Conservation (phyloP, 2,329 filamentous ascomycete species). For the Botryotinia convoluta region DNA sequence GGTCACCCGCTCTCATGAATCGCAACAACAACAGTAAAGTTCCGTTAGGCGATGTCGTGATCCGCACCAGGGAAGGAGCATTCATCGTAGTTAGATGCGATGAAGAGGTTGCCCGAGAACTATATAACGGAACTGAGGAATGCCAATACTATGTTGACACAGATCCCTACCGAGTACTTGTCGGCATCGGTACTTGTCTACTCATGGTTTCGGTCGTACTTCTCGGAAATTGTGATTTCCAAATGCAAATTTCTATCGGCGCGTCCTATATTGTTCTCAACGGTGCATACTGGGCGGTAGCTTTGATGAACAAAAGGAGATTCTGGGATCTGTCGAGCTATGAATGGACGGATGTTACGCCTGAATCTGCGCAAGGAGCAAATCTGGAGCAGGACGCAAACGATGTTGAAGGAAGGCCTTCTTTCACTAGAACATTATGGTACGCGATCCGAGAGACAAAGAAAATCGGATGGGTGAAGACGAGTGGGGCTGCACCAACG, state of each 20-base stretch:
- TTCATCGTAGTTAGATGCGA: conserved; percentile 57
- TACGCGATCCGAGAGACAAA: conserved; percentile 55
- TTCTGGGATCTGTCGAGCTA: conserved; percentile 61
- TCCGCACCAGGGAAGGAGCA: conserved; percentile 58
- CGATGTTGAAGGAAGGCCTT: conserved; percentile 44
- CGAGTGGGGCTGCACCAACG: conserved; percentile 50
- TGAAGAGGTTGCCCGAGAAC: conserved; percentile 60
- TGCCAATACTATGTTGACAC: conserved; percentile 53
- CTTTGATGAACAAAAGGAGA: conserved; percentile 40
- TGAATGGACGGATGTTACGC: conserved; percentile 43
- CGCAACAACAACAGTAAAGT: conserved; percentile 47
- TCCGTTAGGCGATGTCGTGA: conserved; percentile 58
- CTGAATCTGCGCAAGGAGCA: conserved; percentile 41
- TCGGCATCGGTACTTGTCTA: conserved; percentile 56
- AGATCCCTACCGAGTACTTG: conserved; percentile 50
- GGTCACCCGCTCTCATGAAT: conserved; percentile 54
- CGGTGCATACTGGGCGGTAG: conserved; percentile 52
- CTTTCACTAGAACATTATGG: conserved; percentile 58
- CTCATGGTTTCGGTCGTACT: conserved; percentile 61
- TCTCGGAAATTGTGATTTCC: conserved; percentile 61
- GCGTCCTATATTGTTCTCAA: conserved; percentile 58
- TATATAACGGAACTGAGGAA: conserved; percentile 60
- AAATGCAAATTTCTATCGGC: conserved; percentile 58
- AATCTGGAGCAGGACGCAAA: conserved; percentile 39
- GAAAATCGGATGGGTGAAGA: conserved; percentile 51